Evolutionary conservation across 805 yeast genomes (phyloP).

Genomic region (Cyberlindnera meyerae): DNA sequence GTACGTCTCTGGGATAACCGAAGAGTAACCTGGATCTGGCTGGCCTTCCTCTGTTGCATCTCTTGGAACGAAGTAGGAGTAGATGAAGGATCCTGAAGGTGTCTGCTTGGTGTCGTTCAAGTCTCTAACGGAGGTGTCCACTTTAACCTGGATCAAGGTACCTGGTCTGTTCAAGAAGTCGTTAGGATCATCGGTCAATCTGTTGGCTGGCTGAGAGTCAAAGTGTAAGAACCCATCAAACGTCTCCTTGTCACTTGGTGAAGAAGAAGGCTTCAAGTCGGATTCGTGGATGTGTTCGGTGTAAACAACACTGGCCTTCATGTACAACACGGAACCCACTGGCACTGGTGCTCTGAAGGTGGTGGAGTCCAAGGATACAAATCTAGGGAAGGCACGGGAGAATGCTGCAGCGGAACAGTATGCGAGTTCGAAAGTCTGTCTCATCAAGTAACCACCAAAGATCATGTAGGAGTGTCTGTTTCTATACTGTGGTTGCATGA

Average conservation of each 20-base stretch:
- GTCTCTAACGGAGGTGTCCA: constrained; percentile 71
- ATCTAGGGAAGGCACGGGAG: constrained; percentile 79
- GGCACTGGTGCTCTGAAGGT: constrained; percentile 94
- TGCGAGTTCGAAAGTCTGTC: constrained; percentile 91
- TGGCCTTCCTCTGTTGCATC: constrained; percentile 33
- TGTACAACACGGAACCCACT: constrained; percentile 82
- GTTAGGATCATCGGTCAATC: constrained; percentile 40
- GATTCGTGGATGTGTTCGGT: constrained; percentile 68
- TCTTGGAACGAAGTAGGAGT: constrained; percentile 80
- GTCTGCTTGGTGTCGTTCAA: constrained; percentile 56
- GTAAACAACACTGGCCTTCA: constrained; percentile 79
- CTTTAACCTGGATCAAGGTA: constrained; percentile 84
- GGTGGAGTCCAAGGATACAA: constrained; percentile 84
- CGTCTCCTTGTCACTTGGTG: constrained; percentile 14
- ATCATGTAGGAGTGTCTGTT: constrained; percentile 92
- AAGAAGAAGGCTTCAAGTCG: constrained; percentile 11
- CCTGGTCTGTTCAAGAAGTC: constrained; percentile 75
- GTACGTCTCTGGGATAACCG: constrained; percentile 83
- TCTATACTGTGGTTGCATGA: constrained; percentile 96
- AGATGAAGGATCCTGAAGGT: constrained; percentile 83
- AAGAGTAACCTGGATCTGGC: constrained; percentile 52
- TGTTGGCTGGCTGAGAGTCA: constrained; percentile 56
- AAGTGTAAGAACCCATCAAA: constrained; percentile 36
- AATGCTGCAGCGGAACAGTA: constrained; percentile 91
- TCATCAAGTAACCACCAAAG: constrained; percentile 89